Evolutionary conservation across 495 filamentous ascomycete genomes (phyloP).

Genomic region (Penicillium pulvis): DNA sequence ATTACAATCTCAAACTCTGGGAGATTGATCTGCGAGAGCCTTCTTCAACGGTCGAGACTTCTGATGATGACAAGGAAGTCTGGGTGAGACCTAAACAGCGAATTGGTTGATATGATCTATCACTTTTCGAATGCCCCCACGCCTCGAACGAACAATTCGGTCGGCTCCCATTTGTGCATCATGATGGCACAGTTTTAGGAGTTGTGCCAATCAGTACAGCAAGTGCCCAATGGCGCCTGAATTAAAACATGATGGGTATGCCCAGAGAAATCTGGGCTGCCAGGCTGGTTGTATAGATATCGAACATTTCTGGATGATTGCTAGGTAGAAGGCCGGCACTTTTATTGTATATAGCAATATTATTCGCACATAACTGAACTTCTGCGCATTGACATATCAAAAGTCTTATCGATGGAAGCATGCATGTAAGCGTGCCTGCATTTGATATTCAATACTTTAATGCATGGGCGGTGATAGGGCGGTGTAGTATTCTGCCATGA

Average conservation of each 20-base stretch:
- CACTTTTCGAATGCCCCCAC: background rate
- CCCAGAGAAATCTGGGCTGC: background rate
- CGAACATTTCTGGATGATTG: background rate
- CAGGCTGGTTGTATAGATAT: background rate
- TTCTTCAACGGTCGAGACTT: constrained; percentile 4
- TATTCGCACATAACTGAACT: background rate
- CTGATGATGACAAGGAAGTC: constrained; percentile 49
- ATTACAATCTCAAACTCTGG: constrained; percentile 59
- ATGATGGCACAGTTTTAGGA: too few species aligned
- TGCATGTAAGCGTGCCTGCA: constrained; percentile 3
- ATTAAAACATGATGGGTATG: background rate
- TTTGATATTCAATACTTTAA: background rate
- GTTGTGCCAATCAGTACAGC: background rate
- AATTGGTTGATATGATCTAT: constrained; percentile 30
- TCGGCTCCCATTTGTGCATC: background rate
- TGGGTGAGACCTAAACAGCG: constrained; percentile 52
- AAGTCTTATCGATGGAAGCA: background rate
- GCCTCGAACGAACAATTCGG: background rate
- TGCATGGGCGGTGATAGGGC: constrained; percentile 15
- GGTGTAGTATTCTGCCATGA: constrained; percentile 9
- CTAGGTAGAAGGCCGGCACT: background rate
- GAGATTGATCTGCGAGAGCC: constrained; percentile 56
- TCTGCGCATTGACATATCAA: background rate
- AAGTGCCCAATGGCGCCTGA: background rate
- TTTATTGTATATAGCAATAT: background rate